Evolutionary conservation across 2,329 filamentous ascomycete genomes (phyloP).

Genomic region (Penicillium polonicum): DNA sequence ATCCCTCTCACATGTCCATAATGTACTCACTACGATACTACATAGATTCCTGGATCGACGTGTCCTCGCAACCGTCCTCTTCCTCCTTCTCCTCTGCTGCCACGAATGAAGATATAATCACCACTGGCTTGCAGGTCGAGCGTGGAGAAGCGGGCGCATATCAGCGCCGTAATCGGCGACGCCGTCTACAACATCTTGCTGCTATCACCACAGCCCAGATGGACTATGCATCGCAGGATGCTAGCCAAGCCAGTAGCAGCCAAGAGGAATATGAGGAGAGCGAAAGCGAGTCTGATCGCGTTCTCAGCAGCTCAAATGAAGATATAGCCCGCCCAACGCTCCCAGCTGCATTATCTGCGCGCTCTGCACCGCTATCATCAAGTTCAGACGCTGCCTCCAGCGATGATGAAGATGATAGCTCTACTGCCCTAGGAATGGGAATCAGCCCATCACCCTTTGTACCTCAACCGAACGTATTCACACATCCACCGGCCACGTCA

Average conservation of each 20-base stretch:
- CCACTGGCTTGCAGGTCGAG: conserved; percentile 77
- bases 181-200: conserved; percentile 36
- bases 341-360: conserved; percentile 25
- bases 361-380: conserved; percentile 24
- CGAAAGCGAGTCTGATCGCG: conserved; percentile 80
- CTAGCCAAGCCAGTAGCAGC: conserved; percentile 62
- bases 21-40: conserved; percentile 50
- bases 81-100: conserved; percentile 81
- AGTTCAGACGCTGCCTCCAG: conserved; percentile 38
- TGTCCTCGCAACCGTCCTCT: conserved; percentile 87
- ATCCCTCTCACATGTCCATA: conserved; percentile 11
- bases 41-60: conserved; percentile 93
- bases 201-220: conserved; percentile 43
- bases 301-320: conserved; percentile 64
- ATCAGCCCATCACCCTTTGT: conserved; percentile 62
- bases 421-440: conserved; percentile 72
- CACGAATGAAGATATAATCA: conserved; percentile 78
- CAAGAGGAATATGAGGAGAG: conserved; percentile 95
- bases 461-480: conserved; percentile 89
- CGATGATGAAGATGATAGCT: conserved; percentile 70
- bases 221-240: conserved; percentile 45
- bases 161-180: conserved; percentile 58
- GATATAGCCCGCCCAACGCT: conserved; percentile 43
- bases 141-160: conserved; percentile 53
- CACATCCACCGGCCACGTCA: conserved; percentile 68